These are phyloP conservation scores for Nelumbo lutea DNA, from an alignment of 164 flowering plant species.

Conservation along the genomic window DNA sequence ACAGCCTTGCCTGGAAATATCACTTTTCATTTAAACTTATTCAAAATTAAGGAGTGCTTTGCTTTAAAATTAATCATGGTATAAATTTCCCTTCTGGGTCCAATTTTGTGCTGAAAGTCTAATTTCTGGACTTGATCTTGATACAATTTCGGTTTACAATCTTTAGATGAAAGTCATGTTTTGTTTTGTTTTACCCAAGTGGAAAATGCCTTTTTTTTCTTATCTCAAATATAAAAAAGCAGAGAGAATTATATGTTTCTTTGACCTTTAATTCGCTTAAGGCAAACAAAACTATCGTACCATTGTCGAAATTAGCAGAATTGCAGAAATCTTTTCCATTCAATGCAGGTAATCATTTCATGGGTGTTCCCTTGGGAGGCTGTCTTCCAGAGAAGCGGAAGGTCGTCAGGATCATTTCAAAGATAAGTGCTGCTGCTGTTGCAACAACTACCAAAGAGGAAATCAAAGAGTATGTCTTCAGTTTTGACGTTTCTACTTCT, in stretches of 20 bases:
- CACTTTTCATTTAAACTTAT: no score
- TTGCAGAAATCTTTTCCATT: background rate
- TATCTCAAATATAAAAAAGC: background rate
- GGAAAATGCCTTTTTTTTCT: no score
- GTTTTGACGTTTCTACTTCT: background rate
- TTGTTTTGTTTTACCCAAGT: background rate
- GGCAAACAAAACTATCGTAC: background rate
- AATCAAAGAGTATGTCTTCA: slow-evolving; percentile 46
- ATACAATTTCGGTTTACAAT: background rate
- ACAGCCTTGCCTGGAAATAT: background rate
- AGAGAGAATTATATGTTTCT: background rate
- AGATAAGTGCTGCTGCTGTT: slow-evolving; percentile 39
- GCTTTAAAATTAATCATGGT: no score
- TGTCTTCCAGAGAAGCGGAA: slow-evolving; percentile 21
- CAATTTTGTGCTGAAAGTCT: no score
- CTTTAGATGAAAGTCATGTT: background rate
- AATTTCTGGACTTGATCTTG: background rate
- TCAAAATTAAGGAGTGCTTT: no score
- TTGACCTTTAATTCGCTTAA: background rate
- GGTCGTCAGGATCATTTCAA: slow-evolving; percentile 21
- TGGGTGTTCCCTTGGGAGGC: slow-evolving; percentile 29
- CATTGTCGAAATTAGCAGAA: background rate
- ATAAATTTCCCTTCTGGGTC: no score
- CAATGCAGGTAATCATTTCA: slow-evolving; percentile 45
- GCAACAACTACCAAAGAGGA: no score